Evolutionary conservation across 257 asterid species (phyloP), one percentile per base, ranked within the genome.

Genomic region (Solanum raphanifolium): DNA sequence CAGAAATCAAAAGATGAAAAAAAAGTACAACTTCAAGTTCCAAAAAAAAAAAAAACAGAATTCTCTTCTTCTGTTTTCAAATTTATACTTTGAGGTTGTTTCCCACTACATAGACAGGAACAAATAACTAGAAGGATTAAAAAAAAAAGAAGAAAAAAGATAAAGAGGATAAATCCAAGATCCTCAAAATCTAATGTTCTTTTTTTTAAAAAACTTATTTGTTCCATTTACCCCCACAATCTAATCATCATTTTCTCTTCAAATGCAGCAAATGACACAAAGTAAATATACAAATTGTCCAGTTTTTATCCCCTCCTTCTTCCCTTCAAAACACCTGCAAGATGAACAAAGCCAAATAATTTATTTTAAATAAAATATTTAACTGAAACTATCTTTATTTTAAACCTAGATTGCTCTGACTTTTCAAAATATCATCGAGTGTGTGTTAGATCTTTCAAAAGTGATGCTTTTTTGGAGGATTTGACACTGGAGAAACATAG

Each of bases 41-140:
- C 15, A 9, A 60, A 60, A 21, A 62, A 4, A 3, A 58, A 21
- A 5, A 13, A 13, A 3, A 25, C 27, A 27, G 25, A 46, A 9
- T 4, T 81, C 27, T 79, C 0, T 43, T 46, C 10, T 29, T 41
- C 25, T 78, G 58, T 78, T 41, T 78, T 16, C 27, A 81, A 34
- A 81, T 46, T 81, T 92, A 87, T 90, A 93, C 88, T 90, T 93
- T 90, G 79, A 89, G 93, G 95, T 89, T 88, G 93, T 95, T 91
- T 95, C 95, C 97, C 94, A 88, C 83, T 90, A 89, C 92, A 88
- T 89, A 90, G 95, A 93, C 97, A 93, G 83, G 91, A 92, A 89
- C 85, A 91, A 91, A 48, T 88, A 86, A 88, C 88, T 87, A 46
- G 68, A 79, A 21, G 81, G 81, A 85, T 66, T 85, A 9, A 93